Conservation (phyloP, 1,139 yeast species). For the Meyerozyma guilliermondii region DNA sequence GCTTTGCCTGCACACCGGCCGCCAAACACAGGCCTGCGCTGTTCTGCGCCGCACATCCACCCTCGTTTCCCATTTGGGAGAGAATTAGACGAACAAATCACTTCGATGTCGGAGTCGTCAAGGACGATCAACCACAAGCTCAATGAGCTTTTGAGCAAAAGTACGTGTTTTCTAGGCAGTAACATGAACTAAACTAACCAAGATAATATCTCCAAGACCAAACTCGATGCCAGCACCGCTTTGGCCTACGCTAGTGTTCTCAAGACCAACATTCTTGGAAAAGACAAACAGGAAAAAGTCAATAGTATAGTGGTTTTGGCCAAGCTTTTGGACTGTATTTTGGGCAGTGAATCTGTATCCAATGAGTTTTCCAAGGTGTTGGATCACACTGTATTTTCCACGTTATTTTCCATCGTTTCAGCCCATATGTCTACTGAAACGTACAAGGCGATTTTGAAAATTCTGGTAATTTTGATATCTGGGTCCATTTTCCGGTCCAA, state of each 20-base stretch:
- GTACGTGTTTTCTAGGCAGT: constrained; percentile 14
- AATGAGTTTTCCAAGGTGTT: constrained; percentile 34
- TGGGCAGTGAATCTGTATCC: constrained; percentile 35
- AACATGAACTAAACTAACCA: background rate
- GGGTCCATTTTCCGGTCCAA: constrained; percentile 39
- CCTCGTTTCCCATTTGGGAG: background rate
- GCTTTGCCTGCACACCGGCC: background rate
- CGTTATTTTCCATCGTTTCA: constrained; percentile 41
- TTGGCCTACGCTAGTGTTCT: constrained; percentile 32
- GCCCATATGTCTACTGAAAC: constrained; percentile 46
- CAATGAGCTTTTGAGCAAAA: constrained; percentile 39
- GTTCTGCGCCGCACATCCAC: background rate
- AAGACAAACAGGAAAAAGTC: constrained; percentile 48
- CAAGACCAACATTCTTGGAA: constrained; percentile 37
- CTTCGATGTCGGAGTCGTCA: constrained; percentile 29
- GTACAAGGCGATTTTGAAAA: constrained; percentile 44
- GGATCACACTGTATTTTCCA: constrained; percentile 38
- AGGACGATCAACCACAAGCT: constrained; percentile 43
- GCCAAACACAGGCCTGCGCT: background rate
- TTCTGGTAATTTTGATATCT: constrained; percentile 38
- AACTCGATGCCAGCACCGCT: constrained; percentile 33
- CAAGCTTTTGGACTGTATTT: constrained; percentile 43
- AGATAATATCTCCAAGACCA: constrained; percentile 25
- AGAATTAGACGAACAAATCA: background rate
- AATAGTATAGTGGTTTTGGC: constrained; percentile 52